phyloP scores from a whole-genome alignment of 78 protist species.

The Isochrysis galbana region DNA sequence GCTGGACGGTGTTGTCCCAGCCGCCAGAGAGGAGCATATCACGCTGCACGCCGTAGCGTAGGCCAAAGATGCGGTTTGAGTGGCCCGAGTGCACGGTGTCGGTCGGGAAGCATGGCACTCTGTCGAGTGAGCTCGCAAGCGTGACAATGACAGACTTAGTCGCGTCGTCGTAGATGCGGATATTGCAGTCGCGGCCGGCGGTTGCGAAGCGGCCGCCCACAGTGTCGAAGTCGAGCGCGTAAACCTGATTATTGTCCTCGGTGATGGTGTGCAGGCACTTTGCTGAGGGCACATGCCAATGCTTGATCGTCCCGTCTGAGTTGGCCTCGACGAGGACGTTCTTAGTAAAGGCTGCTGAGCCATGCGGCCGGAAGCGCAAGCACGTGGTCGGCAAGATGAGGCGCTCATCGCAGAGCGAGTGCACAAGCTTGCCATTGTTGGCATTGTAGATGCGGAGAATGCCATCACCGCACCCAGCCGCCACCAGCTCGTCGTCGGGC shows the following conservation, averaged over 20 bases:
- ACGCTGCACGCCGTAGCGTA: constrained; percentile 33
- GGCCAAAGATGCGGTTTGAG: constrained; percentile 59
- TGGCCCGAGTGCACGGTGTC: too few relatives aligned
- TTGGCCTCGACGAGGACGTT: constrained; percentile 25
- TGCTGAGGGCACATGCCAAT: constrained; percentile 40
- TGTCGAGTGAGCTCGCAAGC: too few relatives aligned
- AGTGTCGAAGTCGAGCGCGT: neutral
- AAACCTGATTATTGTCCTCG: constrained; percentile 27
- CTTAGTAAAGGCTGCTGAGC: neutral
- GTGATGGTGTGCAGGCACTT: constrained; percentile 30
- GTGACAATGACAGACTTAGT: too few relatives aligned
- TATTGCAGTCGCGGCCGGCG: constrained; percentile 51
- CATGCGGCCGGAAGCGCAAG: constrained; percentile 16
- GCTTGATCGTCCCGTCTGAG: constrained; percentile 28
- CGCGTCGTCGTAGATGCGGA: constrained; percentile 61
- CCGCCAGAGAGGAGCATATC: constrained; percentile 41
- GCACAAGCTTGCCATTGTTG: neutral
- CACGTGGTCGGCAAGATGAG: constrained; percentile 16
- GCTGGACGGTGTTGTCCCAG: constrained; percentile 58
- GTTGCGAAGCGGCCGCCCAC: constrained; percentile 32
- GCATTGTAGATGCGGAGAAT: neutral
- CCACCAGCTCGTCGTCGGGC: constrained; percentile 12
- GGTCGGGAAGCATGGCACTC: too few relatives aligned
- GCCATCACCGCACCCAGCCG: constrained; percentile 41
- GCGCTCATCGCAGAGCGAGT: neutral